Evolutionary conservation across 176 grass and related monocot species (phyloP), one percentile per base, ranked within the genome.

Genomic region (Cenchrus purpureus): DNA sequence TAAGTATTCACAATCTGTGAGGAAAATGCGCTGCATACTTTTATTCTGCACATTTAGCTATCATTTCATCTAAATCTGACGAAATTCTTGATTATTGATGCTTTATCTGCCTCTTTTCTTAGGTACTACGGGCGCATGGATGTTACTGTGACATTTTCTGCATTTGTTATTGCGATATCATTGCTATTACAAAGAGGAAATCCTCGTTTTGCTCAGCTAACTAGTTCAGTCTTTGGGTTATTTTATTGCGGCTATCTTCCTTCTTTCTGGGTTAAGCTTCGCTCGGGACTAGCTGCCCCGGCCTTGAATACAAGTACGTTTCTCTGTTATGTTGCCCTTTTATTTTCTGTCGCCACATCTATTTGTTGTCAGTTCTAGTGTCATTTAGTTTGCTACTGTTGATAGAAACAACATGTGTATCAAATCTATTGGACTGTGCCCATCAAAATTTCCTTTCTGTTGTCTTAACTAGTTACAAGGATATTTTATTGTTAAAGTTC

Each of bases 171-270:
- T 82, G 97, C 91, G 48, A 94, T 84, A 87, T 89, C 93, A 20
- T 88, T 99, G 67, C 75, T 99, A 37, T 85, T 99, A 57, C 97
- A 99, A 88, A 96, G 94, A 87, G 94, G 92, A 74, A 99, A 94
- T 89, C 97, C 97, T 65, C 91, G 91, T 84, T 99, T 99, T 84
- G 88, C 92, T 7, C 97, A 99, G 85, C 82, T 99, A 78, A 95
- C 92, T 90, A 96, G 97, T 91, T 92, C 91, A 76, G 90, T 99
- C 69, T 99, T 99, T 80, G 97, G 94, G 58, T 84, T 99, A 55
- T 99, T 99, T 90, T 99, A 99, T 42, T 99, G 97, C 29, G 97
- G 97, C 34, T 99, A 99, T 90, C 94, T 99, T 82, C 90, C 97
- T 77, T 96, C 91, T 76, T 99, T 99, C 87, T 99, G 97, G 97